Percentiles rank a stretch among this genome's conserved stretches.
These are phyloP conservation scores for Umbellularia californica DNA, from an alignment of 164 flowering plant genomes.

Conservation along the genomic window DNA sequence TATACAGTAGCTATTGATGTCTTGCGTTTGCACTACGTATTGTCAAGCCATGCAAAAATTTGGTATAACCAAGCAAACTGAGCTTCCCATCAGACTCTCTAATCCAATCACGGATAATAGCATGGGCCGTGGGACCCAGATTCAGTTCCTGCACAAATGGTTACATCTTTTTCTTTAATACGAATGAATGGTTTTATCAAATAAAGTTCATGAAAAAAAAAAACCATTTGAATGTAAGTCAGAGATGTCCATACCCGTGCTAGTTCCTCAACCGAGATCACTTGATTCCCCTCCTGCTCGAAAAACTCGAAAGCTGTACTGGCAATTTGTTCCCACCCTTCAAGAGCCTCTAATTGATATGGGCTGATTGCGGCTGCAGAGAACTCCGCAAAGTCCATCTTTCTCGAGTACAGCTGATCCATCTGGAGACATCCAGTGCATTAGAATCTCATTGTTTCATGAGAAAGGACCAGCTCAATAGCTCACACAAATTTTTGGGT, in stretches of 20 bases:
- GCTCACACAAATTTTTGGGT: not conserved
- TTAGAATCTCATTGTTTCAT: not conserved
- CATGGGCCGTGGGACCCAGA: conserved; percentile 59
- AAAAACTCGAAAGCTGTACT: conserved; percentile 64
- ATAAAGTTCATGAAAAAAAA: not conserved
- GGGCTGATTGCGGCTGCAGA: conserved; percentile 92
- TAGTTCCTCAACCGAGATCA: conserved; percentile 68
- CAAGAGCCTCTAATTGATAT: conserved; percentile 91
- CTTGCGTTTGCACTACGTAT: conserved; percentile 60
- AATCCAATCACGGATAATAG: conserved; percentile 74
- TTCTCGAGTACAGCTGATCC: conserved; percentile 65
- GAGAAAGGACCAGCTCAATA: not conserved
- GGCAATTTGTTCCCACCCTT: conserved; percentile 81
- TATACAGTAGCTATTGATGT: conserved; percentile 30
- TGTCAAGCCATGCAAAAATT: conserved; percentile 92
- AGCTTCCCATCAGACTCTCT: conserved; percentile 76
- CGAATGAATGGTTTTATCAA: not conserved
- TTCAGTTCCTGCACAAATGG: conserved; percentile 67
- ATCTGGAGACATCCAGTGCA: conserved; percentile 36
- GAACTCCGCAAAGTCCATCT: conserved; percentile 83
- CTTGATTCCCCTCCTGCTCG: conserved; percentile 80
- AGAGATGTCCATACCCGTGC: conserved; percentile 47
- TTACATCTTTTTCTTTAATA: not conserved
- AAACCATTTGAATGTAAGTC: not conserved
- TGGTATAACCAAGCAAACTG: conserved; percentile 79